Evolutionary conservation across 345 rosid genomes (phyloP), one percentile per base, ranked within the genome.

Genomic region (Citrus unshiu): DNA sequence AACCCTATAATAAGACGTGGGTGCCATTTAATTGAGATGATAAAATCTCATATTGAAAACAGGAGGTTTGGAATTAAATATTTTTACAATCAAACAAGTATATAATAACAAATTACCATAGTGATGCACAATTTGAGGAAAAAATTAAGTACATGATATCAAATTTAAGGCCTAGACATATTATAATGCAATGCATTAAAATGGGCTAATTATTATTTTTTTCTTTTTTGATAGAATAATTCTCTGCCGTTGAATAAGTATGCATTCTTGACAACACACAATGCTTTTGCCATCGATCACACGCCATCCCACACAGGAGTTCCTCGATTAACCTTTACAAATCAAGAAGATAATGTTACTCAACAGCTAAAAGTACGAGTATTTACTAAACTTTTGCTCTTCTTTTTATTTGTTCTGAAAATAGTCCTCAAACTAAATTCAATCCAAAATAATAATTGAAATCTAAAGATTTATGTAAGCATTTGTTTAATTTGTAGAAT

Each of bases 231-330:
- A 54, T 25, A 90, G 97, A 92, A 90, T 61, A 87, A 92, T 76
- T 87, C 93, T 49, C 85, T 92, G 1, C 91, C 93, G 19, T 89
- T 90, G 81, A 90, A 92, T 79, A 92, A 92, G 37, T 90, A 92
- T 62, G 90, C 97, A 69, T 90, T 81, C 82, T 77, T 92, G 84
- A 89, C 94, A 5, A 90, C 93, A 43, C 93, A 92, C 85, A 92
- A 92, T 62, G 86, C 94, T 0, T 89, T 14, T 74, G 97, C 94
- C 40, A 90, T 90, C 32, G 87, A 88, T 3, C 87, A 84, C 54
- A 84, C 84, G 66, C 87, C 89, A 35, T 81, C 83, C 12, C 90
- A 79, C 82, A 86, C 90, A 2, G 87, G 86, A 29, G 83, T 77
- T 60, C 91, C 92, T 43, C 83, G 97, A 25, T 0, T 86, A 49